phyloP scores from a whole-genome alignment of 1,284 basidiomycete species.

The Psilocybe mexicana region DNA sequence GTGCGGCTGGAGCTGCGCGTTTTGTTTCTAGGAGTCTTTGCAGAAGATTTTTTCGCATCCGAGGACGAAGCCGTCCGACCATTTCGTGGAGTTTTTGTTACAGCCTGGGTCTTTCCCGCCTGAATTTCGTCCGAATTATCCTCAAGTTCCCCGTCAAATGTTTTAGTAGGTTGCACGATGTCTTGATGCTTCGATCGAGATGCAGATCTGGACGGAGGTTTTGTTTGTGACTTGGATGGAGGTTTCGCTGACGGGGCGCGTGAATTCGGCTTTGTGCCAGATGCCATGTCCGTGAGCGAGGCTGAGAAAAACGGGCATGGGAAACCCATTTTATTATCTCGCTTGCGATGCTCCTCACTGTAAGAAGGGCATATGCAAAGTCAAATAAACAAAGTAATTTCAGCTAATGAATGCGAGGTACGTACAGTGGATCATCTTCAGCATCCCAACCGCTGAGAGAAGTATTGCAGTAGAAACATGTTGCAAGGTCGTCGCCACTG shows the following conservation, averaged over 20 bases:
- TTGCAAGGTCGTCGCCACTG: conserved; percentile 69
- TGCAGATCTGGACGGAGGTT: conserved; percentile 25
- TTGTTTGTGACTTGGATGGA: conserved; percentile 27
- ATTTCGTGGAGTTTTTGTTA: conserved; percentile 25
- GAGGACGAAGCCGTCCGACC: conserved; percentile 20
- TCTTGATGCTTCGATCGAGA: conserved; percentile 33
- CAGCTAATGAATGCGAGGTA: conserved; percentile 12
- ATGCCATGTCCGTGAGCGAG: conserved; percentile 14
- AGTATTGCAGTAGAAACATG: conserved; percentile 77
- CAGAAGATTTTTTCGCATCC: conserved; percentile 21
- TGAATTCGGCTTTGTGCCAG: conserved; percentile 25
- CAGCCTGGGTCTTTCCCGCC: conserved; percentile 13
- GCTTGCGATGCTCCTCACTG: conserved; percentile 68
- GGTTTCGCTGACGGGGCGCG: conserved; percentile 24
- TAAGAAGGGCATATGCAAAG: conserved; percentile 7
- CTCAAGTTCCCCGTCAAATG: conserved; percentile 33
- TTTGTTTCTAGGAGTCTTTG: conserved; percentile 27
- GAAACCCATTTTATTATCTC: conserved; percentile 45
- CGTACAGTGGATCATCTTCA: conserved; percentile 78
- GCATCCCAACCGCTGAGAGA: conserved; percentile 80
- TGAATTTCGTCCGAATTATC: conserved; percentile 22
- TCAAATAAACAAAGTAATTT: conserved; percentile 7
- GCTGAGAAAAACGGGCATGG: conserved; percentile 55
- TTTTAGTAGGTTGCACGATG: conserved; percentile 34
- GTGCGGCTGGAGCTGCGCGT: conserved; percentile 33